Evolutionary conservation across 345 rosid species (phyloP).

Genomic region (Camelina laxa): DNA sequence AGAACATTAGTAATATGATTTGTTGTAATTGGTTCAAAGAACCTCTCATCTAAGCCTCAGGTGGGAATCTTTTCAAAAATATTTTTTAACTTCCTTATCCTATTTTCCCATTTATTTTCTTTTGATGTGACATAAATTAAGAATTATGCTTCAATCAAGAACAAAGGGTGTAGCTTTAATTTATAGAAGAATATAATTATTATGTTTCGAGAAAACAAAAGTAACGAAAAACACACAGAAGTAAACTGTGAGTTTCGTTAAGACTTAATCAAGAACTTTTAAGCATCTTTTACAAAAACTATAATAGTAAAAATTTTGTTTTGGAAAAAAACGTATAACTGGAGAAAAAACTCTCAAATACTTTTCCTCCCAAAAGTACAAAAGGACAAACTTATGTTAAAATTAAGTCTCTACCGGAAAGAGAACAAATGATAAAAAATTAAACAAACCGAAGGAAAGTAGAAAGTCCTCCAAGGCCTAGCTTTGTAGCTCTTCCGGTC

Average conservation of each 20-base stretch:
- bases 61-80: background rate
- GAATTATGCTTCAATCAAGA: constrained; percentile 18
- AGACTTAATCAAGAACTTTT: background rate
- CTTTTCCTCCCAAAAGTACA: too few species aligned
- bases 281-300: too few species aligned
- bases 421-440: too few species aligned
- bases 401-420: too few species aligned
- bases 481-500: too few species aligned
- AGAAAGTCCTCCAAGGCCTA: too few species aligned
- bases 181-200: background rate
- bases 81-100: constrained; percentile 1
- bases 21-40: constrained; percentile 25
- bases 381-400: too few species aligned
- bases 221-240: background rate
- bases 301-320: too few species aligned
- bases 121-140: constrained; percentile 7
- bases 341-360: too few species aligned
- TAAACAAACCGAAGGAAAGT: too few species aligned
- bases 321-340: too few species aligned
- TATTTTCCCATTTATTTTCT: background rate
- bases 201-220: constrained; percentile 5
- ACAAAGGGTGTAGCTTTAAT: constrained; percentile 2
- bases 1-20: constrained; percentile 8
- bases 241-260: background rate
- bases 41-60: constrained; percentile 31